These are phyloP conservation scores for Acorus gramineus DNA, from an alignment of 106 monocot species.

Conservation along the genomic window DNA sequence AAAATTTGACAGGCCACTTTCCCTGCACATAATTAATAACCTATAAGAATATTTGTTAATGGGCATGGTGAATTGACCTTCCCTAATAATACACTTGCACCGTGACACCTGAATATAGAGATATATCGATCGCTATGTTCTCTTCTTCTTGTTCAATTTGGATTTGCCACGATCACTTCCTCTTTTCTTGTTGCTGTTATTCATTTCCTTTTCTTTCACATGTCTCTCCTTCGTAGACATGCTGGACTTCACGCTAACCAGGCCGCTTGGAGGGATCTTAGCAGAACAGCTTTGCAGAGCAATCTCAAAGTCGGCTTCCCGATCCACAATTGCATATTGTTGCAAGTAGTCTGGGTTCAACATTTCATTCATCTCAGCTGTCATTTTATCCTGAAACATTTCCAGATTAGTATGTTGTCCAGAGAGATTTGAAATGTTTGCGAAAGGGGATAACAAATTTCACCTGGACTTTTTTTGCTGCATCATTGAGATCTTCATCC, in stretches of 20 bases:
- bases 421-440: not conserved
- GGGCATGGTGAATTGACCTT: too few relatives aligned
- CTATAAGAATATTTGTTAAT: too few relatives aligned
- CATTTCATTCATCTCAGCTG: constrained; percentile 20
- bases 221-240: constrained; percentile 18
- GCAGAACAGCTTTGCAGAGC: constrained; percentile 38
- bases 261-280: constrained; percentile 50
- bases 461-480: constrained; percentile 62
- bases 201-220: constrained; percentile 3
- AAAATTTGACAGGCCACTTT: too few relatives aligned
- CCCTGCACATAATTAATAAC: too few relatives aligned
- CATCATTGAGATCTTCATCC: constrained; percentile 83
- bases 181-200: constrained; percentile 42
- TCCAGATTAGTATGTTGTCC: not conserved
- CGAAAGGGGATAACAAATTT: not conserved
- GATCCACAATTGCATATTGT: constrained; percentile 49
- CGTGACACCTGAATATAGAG: too few relatives aligned
- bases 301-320: constrained; percentile 42
- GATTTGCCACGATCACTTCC: constrained; percentile 13
- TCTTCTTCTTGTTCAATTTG: constrained; percentile 43
- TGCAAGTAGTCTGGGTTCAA: constrained; percentile 39
- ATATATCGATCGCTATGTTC: not conserved
- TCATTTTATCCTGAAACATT: constrained; percentile 47
- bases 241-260: constrained; percentile 68
- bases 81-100: too few relatives aligned